Base-by-base conservation (phyloP, 2,329 filamentous ascomycete genomes). In the Sporothrix sp. region DNA sequence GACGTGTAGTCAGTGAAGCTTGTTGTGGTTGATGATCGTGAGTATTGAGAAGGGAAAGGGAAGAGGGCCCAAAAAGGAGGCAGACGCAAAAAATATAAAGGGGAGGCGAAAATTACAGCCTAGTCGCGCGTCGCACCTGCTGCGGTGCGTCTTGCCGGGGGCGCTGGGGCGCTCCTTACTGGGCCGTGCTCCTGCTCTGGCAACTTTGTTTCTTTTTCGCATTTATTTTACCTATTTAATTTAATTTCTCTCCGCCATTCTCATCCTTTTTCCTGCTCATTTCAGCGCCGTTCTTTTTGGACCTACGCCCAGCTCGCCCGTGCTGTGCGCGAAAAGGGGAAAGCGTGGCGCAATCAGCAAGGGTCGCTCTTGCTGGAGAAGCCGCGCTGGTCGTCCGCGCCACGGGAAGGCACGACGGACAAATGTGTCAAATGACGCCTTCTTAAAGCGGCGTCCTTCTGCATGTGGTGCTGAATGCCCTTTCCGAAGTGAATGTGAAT, bases 11-110 rank as follows among this genome's bases (percentile, higher is more conserved):
- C 54, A 45, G 42, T 52, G 30, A 42, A 56, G 57, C 65, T 66
- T 65, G 67, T 66, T 70, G 67, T 65, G 63, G 63, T 64, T 58
- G 62, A 61, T 62, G 64, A 63, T 66, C 59, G 62, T 65, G 54
- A 51, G 51, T 53, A 52, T 56, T 58, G 39, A 48, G 36, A 54
- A 56, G 61, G 35, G 54, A 64, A 65, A 62, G 59, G 59, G 58
- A 57, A 58, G 58, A 56, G 58, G 55, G 21, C 8, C 45, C 27
- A 45, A 59, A 58, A 58, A 58, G 56, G 56, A 59, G 57, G 58
- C 57, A 59, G 10, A 58, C 59, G 55, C 54, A 48, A 56, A 59
- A 63, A 66, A 64, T 65, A 66, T 61, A 50, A 45, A 36, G 54
- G 48, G 52, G 49, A 52, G 52, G 40, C 48, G 42, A 53, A 56